phyloP scores from a whole-genome alignment of 108 stramenopile species.

The Parietichytrium sp. region DNA sequence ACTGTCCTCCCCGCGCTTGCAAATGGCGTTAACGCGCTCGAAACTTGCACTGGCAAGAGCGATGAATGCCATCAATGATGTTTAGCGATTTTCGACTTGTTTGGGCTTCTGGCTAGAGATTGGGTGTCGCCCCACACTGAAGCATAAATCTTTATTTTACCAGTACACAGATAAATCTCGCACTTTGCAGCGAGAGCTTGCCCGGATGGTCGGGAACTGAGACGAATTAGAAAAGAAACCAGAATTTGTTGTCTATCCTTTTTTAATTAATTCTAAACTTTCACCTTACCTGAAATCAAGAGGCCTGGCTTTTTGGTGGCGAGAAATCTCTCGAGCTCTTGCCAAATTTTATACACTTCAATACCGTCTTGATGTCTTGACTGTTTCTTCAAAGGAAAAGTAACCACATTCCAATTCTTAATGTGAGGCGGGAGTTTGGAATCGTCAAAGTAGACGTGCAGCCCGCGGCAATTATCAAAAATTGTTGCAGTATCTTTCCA shows the following conservation, averaged over 20 bases:
- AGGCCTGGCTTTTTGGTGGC: neutral
- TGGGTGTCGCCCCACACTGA: too few relatives aligned
- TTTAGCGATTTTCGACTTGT: neutral
- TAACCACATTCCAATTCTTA: constrained; percentile 43
- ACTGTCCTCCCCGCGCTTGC: constrained; percentile 2
- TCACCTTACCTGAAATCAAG: neutral
- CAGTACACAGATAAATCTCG: too few relatives aligned
- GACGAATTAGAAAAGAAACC: too few relatives aligned
- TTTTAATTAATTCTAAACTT: neutral
- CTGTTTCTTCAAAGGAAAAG: constrained; percentile 27
- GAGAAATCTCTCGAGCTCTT: constrained; percentile 30
- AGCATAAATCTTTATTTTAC: too few relatives aligned
- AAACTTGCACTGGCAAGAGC: constrained; percentile 25
- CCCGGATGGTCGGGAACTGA: too few relatives aligned
- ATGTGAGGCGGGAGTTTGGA: constrained; percentile 10
- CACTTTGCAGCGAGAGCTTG: too few relatives aligned
- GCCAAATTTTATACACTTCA: neutral
- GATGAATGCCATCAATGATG: constrained; percentile 34
- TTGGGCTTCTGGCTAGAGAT: too few relatives aligned
- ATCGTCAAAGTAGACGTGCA: constrained; percentile 56
- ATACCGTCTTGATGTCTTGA: neutral
- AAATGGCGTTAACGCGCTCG: neutral
- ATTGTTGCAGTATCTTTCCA: constrained; percentile 44
- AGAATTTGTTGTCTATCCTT: too few relatives aligned
- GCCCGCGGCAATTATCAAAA: constrained; percentile 52